Conservation (phyloP, 2,329 filamentous ascomycete genomes). For the Pseudogymnoascus sp. region DNA sequence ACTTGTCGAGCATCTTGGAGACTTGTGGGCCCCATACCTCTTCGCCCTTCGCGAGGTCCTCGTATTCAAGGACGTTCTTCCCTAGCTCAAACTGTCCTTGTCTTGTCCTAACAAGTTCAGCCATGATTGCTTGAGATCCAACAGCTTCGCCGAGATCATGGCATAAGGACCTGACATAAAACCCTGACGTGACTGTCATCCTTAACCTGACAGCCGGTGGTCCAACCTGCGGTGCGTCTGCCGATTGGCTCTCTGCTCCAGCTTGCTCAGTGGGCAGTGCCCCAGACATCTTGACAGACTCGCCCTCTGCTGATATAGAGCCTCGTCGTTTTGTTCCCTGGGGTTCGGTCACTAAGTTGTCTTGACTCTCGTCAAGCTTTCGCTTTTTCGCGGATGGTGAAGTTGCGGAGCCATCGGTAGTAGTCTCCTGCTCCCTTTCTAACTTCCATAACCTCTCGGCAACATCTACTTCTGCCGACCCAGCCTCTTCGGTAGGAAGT, state of each 20-base stretch:
- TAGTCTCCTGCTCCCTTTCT: constrained; percentile 39
- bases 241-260: constrained; percentile 11
- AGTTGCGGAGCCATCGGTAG: constrained; percentile 34
- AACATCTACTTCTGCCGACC: constrained; percentile 64
- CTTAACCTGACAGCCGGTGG: constrained; percentile 75
- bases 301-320: constrained; percentile 13
- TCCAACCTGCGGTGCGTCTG: constrained; percentile 34
- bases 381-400: constrained; percentile 26
- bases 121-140: constrained; percentile 78
- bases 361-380: constrained; percentile 26
- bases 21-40: constrained; percentile 77
- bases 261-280: constrained; percentile 23
- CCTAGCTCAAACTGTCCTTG: constrained; percentile 75
- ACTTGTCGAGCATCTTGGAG: constrained; percentile 41
- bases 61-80: constrained; percentile 70
- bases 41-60: constrained; percentile 69
- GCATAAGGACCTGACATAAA: constrained; percentile 90
- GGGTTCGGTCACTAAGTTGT: constrained; percentile 25
- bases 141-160: constrained; percentile 84
- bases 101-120: constrained; percentile 68
- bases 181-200: constrained; percentile 91
- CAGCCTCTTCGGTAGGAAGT: constrained; percentile 75
- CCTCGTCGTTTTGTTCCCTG: constrained; percentile 21
- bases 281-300: constrained; percentile 28
- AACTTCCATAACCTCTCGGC: constrained; percentile 65